Conservation (phyloP, 2,329 filamentous ascomycete species). For the Lachnellula suecica region DNA sequence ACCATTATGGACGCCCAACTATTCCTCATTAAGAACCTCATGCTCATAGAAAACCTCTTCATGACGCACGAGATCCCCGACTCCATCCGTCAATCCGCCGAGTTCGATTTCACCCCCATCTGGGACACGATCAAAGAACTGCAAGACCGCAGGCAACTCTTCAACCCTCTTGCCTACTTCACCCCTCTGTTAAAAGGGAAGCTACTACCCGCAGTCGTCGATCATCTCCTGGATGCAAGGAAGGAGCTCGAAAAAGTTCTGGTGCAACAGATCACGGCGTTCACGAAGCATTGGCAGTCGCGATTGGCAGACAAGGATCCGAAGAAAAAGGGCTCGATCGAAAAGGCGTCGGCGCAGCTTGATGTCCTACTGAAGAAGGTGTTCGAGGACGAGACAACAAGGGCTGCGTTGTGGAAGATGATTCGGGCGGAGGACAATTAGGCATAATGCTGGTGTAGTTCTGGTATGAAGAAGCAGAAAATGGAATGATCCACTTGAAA, state of each 20-base stretch:
- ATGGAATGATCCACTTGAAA: no score
- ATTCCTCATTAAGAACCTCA: slow-evolving; percentile 91
- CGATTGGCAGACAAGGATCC: slow-evolving; percentile 45
- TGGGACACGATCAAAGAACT: slow-evolving; percentile 59
- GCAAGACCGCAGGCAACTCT: slow-evolving; percentile 46
- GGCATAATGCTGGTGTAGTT: background rate
- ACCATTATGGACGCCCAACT: slow-evolving; percentile 75
- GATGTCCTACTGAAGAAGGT: slow-evolving; percentile 55
- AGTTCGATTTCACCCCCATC: slow-evolving; percentile 63
- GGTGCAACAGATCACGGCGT: slow-evolving; percentile 60
- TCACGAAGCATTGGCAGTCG: slow-evolving; percentile 59
- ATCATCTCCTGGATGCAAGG: slow-evolving; percentile 53
- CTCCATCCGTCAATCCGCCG: slow-evolving; percentile 48
- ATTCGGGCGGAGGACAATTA: slow-evolving; percentile 26
- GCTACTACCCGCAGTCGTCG: slow-evolving; percentile 37
- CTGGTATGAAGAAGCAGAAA: background rate
- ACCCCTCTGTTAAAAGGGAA: slow-evolving; percentile 41
- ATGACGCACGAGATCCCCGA: slow-evolving; percentile 91
- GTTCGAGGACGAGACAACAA: slow-evolving; percentile 41
- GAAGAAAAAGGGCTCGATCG: slow-evolving; percentile 43
- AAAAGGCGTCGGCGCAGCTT: slow-evolving; percentile 55
- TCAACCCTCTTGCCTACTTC: slow-evolving; percentile 46
- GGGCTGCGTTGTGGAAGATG: slow-evolving; percentile 33
- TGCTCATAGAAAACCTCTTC: slow-evolving; percentile 93
- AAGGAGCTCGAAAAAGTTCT: slow-evolving; percentile 65